These are phyloP conservation scores for Aspergillus sp. DNA, from an alignment of 2,329 filamentous ascomycete species.

Conservation along the genomic window DNA sequence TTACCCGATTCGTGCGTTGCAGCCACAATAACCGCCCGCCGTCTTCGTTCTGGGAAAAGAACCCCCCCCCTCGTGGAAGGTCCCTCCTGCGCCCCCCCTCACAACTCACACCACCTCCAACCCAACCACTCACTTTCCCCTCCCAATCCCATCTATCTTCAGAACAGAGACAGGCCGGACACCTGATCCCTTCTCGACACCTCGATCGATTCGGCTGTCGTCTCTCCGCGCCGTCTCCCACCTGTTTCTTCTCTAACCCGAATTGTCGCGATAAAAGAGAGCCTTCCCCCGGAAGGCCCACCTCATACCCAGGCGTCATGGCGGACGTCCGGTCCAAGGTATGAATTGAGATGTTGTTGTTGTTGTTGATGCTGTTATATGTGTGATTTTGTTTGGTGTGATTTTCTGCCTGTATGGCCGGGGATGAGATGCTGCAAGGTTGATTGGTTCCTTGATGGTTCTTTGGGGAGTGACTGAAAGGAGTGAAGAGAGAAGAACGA, in stretches of 20 bases:
- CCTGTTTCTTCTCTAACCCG: constrained; percentile 23
- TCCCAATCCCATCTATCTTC: too few species aligned
- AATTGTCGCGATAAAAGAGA: constrained; percentile 42
- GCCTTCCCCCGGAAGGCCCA: constrained; percentile 44
- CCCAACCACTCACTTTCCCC: too few species aligned
- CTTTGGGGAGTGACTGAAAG: too few species aligned
- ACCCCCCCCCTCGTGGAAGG: constrained; percentile 1
- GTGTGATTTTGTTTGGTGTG: not conserved
- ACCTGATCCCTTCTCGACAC: too few species aligned
- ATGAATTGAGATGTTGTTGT: constrained; percentile 13
- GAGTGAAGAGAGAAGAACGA: too few species aligned
- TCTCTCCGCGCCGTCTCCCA: constrained; percentile 10
- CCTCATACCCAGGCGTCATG: constrained; percentile 43
- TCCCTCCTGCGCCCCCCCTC: too few species aligned
- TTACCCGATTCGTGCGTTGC: constrained; percentile 28
- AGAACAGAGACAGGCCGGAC: too few species aligned
- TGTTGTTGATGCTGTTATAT: not conserved
- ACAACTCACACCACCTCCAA: too few species aligned
- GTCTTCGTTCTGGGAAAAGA: not conserved
- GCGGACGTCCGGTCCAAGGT: constrained; percentile 47
- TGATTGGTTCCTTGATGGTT: too few species aligned
- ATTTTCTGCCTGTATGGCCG: not conserved
- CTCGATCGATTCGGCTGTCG: too few species aligned
- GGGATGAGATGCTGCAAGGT: not conserved
- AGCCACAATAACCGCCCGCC: constrained; percentile 23